These are phyloP conservation scores for Scytalidium lignicola DNA, from an alignment of 2,329 filamentous ascomycete genomes.

Conservation along the genomic window DNA sequence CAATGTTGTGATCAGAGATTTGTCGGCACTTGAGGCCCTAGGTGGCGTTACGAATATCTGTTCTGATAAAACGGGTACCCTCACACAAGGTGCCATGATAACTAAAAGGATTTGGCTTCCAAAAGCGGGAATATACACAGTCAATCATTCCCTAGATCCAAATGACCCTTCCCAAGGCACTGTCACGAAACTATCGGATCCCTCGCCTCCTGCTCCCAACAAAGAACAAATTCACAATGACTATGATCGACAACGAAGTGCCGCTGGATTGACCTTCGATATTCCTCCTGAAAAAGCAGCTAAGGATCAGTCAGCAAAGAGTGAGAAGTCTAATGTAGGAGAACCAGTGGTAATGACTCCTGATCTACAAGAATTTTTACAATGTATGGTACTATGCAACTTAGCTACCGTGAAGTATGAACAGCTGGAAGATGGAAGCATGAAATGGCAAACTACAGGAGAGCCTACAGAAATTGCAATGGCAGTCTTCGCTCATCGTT, in stretches of 20 bases:
- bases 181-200: conserved; percentile 30
- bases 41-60: conserved; percentile 70
- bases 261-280: conserved; percentile 57
- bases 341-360: conserved; percentile 34
- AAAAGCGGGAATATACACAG: conserved; percentile 43
- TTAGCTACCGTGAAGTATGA: conserved; percentile 45
- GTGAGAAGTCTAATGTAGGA: conserved; percentile 14
- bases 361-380: conserved; percentile 44
- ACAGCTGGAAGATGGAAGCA: conserved; percentile 24
- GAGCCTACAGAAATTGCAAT: conserved; percentile 64
- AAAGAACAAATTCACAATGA: conserved; percentile 45
- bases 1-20: conserved; percentile 41
- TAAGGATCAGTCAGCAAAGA: conserved; percentile 23
- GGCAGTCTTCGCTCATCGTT: conserved; percentile 60
- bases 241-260: conserved; percentile 54
- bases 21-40: conserved; percentile 57
- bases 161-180: conserved; percentile 48
- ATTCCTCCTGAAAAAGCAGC: conserved; percentile 44
- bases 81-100: conserved; percentile 57
- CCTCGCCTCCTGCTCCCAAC: conserved; percentile 9
- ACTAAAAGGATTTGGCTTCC: conserved; percentile 53
- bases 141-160: conserved; percentile 47
- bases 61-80: conserved; percentile 72
- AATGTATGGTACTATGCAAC: conserved; percentile 52
- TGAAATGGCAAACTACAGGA: conserved; percentile 52